Evolutionary conservation across 108 stramenopile genomes (phyloP), one percentile per base, ranked within the genome.

Genomic region (Cyclotella choctawhatcheeana): DNA sequence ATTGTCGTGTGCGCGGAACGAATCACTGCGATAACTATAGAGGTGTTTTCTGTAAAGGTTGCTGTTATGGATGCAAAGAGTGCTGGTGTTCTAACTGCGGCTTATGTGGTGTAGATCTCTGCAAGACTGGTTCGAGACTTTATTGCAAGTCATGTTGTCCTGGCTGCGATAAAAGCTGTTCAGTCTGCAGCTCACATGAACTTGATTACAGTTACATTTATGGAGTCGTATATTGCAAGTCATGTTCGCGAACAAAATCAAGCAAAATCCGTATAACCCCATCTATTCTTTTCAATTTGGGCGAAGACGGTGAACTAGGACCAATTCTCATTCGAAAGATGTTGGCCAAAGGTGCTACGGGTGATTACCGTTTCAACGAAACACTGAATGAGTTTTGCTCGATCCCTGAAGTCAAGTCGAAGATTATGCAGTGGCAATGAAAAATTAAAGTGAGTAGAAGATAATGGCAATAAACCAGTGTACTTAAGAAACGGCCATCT

Each of bases 1-100:
- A 40, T 21, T 61, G 60, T 13, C 5, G 37, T 13, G 18, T 4
- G 5, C 60, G 60, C 40, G n/a, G 60, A 12, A 40, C 40, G 20
- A 18, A 61, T 43, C 60, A 20, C 26, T 61, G 60, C n/a, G 6
- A 61, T n/a, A 61, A 61, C 5, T 3, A 20, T 21, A 21, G 35
- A 27, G 60, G 60, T 5, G 35, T 61, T 13, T 61, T 43, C 29
- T 61, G 60, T 20, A 40, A 61, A 40, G 22, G 35, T 4, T 61
- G 60, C 25, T 61, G 60, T 20, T 61, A 21, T 21, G 60, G 60
- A 31, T 61, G 60, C 40, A 3, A 40, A 3, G 25, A 61, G 3
- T 61, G 60, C 5, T 24, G 22, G 7, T 35, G 60, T 1, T 21
- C 12, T 37, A 3, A 5, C 8, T 61, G 60, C 25, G 8, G 37